phyloP scores from a whole-genome alignment of 495 filamentous ascomycete species.

The Collariella sp. region DNA sequence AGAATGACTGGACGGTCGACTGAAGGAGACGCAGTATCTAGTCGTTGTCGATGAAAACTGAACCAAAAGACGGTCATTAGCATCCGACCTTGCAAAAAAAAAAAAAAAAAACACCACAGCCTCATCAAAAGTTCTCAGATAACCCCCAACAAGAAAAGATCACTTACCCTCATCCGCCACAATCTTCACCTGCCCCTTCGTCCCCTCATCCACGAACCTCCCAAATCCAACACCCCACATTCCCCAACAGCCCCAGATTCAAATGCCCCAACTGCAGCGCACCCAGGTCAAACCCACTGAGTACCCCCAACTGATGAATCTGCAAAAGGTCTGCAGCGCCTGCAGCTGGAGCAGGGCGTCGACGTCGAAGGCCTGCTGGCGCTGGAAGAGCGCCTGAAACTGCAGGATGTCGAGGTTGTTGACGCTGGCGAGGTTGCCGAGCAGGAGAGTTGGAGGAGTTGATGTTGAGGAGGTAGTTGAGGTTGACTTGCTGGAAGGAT shows the following conservation, averaged over 20 bases:
- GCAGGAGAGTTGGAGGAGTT: slow-evolving; percentile 36
- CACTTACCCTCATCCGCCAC: no score
- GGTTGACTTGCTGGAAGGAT: slow-evolving; percentile 35
- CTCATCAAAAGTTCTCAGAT: no score
- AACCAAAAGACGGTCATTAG: slow-evolving; percentile 15
- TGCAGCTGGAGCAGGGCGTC: slow-evolving; percentile 35
- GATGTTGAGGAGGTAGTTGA: slow-evolving; percentile 41
- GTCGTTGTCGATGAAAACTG: slow-evolving; percentile 24
- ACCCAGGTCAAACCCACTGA: slow-evolving; percentile 38
- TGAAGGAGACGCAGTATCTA: slow-evolving; percentile 6
- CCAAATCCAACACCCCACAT: slow-evolving; percentile 32
- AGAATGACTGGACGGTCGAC: not conserved
- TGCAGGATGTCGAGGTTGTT: slow-evolving; percentile 36
- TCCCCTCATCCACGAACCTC: slow-evolving; percentile 31
- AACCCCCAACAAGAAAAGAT: no score
- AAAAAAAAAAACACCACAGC: not conserved
- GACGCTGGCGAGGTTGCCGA: slow-evolving; percentile 31
- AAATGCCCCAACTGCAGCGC: slow-evolving; percentile 32
- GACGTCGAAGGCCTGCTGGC: slow-evolving; percentile 33
- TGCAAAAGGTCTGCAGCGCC: slow-evolving; percentile 36
- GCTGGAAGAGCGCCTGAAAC: slow-evolving; percentile 33
- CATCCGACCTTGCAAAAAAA: not conserved
- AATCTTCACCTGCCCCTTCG: not conserved
- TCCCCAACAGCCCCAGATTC: slow-evolving; percentile 33
- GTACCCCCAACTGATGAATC: slow-evolving; percentile 35